phyloP scores from a whole-genome alignment of 306 rosid genomes.

The Potentilla sterilis region DNA sequence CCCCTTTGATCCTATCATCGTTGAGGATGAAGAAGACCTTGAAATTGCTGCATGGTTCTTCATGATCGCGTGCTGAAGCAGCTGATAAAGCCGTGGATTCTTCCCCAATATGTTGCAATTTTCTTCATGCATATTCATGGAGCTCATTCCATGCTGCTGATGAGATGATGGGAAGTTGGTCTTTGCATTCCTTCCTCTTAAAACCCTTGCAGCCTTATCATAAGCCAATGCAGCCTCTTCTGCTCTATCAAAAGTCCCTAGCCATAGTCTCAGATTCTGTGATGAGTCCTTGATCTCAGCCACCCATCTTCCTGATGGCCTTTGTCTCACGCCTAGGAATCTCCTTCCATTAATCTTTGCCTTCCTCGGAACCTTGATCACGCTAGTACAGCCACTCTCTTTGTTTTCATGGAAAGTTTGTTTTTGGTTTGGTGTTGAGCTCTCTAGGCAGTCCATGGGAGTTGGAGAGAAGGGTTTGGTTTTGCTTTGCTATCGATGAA shows the following conservation, averaged over 20 bases:
- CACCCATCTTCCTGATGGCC: constrained; percentile 97
- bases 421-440: constrained; percentile 34
- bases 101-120: constrained; percentile 42
- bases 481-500: constrained; percentile 26
- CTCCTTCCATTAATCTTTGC: constrained; percentile 37
- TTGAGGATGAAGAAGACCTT: constrained; percentile 36
- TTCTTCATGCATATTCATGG: constrained; percentile 39
- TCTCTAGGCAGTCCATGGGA: constrained; percentile 50
- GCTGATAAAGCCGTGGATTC: constrained; percentile 64
- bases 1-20: constrained; percentile 20
- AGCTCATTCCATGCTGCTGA: constrained; percentile 5
- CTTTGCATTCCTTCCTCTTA: constrained; percentile 82
- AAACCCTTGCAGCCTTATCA: constrained; percentile 82
- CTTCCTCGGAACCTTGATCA: constrained; percentile 26
- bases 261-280: constrained; percentile 84
- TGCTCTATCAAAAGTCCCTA: constrained; percentile 76
- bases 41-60: constrained; percentile 49
- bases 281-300: constrained; percentile 88
- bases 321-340: constrained; percentile 80
- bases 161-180: constrained; percentile 64
- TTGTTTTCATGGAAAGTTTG: constrained; percentile 23
- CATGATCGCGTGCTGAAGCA: constrained; percentile 67
- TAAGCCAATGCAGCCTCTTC: constrained; percentile 85
- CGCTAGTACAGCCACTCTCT: constrained; percentile 4
- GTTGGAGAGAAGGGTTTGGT: constrained; percentile 33